These are phyloP conservation scores for Colletotrichum trifolii DNA, from an alignment of 2,329 filamentous ascomycete genomes.

Conservation along the genomic window DNA sequence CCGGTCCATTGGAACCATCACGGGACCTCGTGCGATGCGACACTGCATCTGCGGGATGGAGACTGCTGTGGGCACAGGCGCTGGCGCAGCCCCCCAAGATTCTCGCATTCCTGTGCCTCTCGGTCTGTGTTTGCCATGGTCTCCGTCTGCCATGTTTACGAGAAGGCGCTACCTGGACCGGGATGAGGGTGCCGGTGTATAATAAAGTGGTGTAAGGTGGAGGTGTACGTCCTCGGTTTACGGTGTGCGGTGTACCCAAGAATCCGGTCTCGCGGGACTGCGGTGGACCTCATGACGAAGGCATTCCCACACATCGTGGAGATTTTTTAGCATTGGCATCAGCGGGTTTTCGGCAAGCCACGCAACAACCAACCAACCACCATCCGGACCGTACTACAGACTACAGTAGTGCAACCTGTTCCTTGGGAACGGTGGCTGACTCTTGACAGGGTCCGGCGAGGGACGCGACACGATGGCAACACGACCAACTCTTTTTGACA, in stretches of 20 bases:
- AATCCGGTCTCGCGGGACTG: background rate
- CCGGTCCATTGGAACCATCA: slow-evolving; percentile 32
- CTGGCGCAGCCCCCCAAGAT: too few relatives aligned
- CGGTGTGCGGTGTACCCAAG: slow-evolving; percentile 19
- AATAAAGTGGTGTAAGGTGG: too few relatives aligned
- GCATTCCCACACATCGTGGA: slow-evolving; percentile 14
- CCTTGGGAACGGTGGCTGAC: too few relatives aligned
- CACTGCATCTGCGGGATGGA: slow-evolving; percentile 29
- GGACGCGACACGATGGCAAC: too few relatives aligned
- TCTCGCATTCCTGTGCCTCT: slow-evolving; percentile 5
- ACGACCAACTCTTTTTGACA: background rate
- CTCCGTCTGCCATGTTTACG: slow-evolving; percentile 5
- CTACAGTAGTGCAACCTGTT: background rate
- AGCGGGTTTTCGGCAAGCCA: background rate
- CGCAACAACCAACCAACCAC: too few relatives aligned
- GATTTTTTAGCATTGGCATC: background rate
- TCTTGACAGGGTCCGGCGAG: too few relatives aligned
- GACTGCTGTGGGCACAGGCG: background rate
- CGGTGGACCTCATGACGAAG: slow-evolving; percentile 25
- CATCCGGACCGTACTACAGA: background rate
- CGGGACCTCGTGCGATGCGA: slow-evolving; percentile 26
- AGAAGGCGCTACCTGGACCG: slow-evolving; percentile 27
- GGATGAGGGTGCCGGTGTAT: slow-evolving; percentile 10
- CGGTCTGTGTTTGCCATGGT: background rate
- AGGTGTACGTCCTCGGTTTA: background rate